Base-by-base conservation (phyloP, 495 filamentous ascomycete genomes). In the Daldinia grandis region DNA sequence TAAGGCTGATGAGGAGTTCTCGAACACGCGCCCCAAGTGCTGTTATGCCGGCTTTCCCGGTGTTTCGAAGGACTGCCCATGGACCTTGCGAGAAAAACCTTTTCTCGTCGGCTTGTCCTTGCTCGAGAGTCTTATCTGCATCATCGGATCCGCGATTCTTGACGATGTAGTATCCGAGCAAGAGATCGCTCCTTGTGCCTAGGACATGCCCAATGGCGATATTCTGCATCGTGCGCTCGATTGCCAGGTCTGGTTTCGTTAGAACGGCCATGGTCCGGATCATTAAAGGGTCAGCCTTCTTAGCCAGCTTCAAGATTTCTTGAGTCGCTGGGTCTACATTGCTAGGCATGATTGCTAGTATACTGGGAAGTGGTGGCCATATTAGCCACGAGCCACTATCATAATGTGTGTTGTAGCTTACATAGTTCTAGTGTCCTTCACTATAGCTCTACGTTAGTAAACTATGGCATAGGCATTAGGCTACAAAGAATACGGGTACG, bases 311-410 rank as follows among this genome's bases (percentile, higher is more conserved):
- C 79, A 90, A 67, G 28, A 90, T 87, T 54, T 88, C 86, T 66
- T 90, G 86, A 0, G 83, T 88, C 0, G 86, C 87, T 38, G 86
- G 81, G 42, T 91, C 87, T 3, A 87, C 82, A 54, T 87, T 88
- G 15, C 82, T 82, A 0, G 86, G 86, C 12, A 89, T 78, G 8
- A 89, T 87, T 1, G 85, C 82, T 1, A 91, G 73, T 19, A 90
- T 87, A 49, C 87, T 81, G 7, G 1, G 50, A 8, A 50, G 17
- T 19, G 24, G 7, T 8, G 8, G n/a, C 6, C 5, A 12, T 38
- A 44, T 74, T 35, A 71, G 61, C 24, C 30, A 6, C 40, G 50
- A 33, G 15, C 19, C 53, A 24, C 40, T 30, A 21, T 21, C 17
- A 30, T 21, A 28, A 7, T 53, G 14, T 54, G 19, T 7, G 15